These are phyloP conservation scores for Reticulomyxa filosa DNA, from an alignment of 78 protist genomes.

Conservation along the genomic window DNA sequence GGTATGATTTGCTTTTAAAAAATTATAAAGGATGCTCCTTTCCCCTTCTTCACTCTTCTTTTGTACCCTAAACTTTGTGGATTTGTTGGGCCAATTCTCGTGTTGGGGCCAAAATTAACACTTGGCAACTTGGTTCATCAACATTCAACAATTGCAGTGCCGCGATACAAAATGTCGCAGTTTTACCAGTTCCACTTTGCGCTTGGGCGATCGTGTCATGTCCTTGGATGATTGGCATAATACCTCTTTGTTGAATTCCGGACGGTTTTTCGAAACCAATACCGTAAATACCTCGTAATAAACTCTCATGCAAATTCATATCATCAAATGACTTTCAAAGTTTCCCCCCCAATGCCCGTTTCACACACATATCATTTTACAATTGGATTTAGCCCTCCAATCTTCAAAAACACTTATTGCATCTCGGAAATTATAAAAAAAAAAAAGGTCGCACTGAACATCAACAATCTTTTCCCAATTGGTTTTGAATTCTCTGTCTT, in stretches of 20 bases:
- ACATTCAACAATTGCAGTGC: constrained; percentile 51
- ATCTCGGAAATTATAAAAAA: no score
- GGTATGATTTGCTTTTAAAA: no score
- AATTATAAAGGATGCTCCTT: no score
- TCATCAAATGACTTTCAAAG: constrained; percentile 75
- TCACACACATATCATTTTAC: no score
- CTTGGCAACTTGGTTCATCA: constrained; percentile 44
- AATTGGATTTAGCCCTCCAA: no score
- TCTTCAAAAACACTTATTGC: no score
- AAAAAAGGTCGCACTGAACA: no score
- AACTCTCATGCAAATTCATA: constrained; percentile 68
- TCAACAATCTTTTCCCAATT: no score
- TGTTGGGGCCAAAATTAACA: constrained; percentile 92
- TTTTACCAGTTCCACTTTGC: constrained; percentile 96
- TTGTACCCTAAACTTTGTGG: constrained; percentile 62
- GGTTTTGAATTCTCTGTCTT: no score
- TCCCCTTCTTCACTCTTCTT: no score
- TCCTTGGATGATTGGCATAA: constrained; percentile 59
- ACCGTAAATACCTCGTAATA: constrained; percentile 86
- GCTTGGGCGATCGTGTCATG: constrained; percentile 91
- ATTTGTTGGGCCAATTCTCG: constrained; percentile 98
- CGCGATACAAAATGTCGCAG: constrained; percentile 78
- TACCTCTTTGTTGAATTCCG: constrained; percentile 92
- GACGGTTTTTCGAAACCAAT: constrained; percentile 89
- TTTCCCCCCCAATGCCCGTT: no score